A percentile compares a stretch with the other conserved stretches of the same genome.
Evolutionary conservation across 2,329 filamentous ascomycete species (phyloP).

Genomic region (Fusarium pininemorale): DNA sequence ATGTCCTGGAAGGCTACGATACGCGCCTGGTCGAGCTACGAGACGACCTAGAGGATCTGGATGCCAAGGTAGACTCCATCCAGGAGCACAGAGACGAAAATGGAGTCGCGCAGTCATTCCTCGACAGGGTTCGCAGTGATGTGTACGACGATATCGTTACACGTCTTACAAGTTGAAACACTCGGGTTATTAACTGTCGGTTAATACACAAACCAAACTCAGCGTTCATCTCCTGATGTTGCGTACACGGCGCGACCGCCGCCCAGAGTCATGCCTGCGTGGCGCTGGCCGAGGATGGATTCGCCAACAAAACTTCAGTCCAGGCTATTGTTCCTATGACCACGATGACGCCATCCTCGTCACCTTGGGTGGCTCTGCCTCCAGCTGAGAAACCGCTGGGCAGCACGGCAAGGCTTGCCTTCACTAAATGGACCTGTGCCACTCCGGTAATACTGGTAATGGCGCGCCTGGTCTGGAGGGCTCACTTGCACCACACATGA

Average conservation of each 20-base stretch:
- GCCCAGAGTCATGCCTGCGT: neutral
- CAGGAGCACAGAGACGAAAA: slow-evolving; percentile 17
- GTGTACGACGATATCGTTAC: slow-evolving; percentile 16
- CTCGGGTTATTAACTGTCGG: neutral
- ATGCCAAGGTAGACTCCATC: slow-evolving; percentile 19
- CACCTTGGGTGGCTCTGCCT: no score
- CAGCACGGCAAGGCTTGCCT: fast-evolving
- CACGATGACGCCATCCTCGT: neutral
- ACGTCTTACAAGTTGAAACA: slow-evolving; percentile 1
- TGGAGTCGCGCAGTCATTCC: slow-evolving; percentile 6
- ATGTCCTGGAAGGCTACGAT: slow-evolving; percentile 10
- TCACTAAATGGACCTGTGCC: fast-evolving
- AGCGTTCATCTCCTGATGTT: neutral
- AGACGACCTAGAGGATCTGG: slow-evolving; percentile 15
- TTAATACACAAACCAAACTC: neutral
- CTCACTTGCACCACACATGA: neutral
- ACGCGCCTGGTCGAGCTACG: slow-evolving; percentile 10
- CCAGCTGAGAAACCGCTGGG: no score
- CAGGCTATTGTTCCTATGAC: fast-evolving
- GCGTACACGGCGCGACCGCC: no score
- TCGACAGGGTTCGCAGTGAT: slow-evolving; percentile 5
- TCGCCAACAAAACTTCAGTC: neutral
- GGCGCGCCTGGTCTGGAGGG: neutral
- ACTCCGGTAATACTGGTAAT: neutral
- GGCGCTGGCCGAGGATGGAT: neutral